Base-by-base conservation (phyloP, 2,329 filamentous ascomycete genomes). In the Sphaerulina populicola region DNA sequence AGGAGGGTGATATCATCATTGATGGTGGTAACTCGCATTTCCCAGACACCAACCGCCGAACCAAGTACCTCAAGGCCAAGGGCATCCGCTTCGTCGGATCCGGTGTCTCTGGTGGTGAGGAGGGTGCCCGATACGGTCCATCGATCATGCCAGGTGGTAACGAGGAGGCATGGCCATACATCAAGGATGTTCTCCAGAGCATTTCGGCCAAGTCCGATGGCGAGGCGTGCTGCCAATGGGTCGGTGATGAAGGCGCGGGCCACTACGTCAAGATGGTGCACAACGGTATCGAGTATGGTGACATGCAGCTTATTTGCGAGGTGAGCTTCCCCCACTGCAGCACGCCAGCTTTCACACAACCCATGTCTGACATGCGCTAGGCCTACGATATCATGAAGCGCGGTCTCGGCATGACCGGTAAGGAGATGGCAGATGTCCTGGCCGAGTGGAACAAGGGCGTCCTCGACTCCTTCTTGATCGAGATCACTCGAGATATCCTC, bases 191-290 rank as follows among this genome's bases (percentile, higher is more conserved):
- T 69, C 94, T 98, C 81, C 93, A 98, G 79, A 82, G 82, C 77
- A 95, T 98, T 71, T 81, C 93, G 59, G 93, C 93, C 73, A 97
- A 98, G 83, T 94, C 87, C 73, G 91, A 96, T 68, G 85, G 84
- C 67, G 93, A 98, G 81, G 77, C 93, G 61, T 98, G 93, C 83
- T 98, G 93, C 71, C 93, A 98, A 76, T 98, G 93, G 93, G 93
- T 98, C 66, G 93, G 93, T 77, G 93, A 97, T 76, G 89, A 97
- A 74, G 93, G 93, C 82, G 88, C 93, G 76, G 93, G 93, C 66
- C 93, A 98, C 84, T 98, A 96, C 80, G 91, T 98, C 79, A 98
- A 98, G 87, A 98, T 98, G 93, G 93, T 98, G 59, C 93, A 98
- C 85, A 98, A 98, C 77, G 93, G 93, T 81, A 98, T 98, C 67